Evolutionary conservation across 192 early-diverging fungal genomes (phyloP).

Genomic region (Umbelopsis sp.): DNA sequence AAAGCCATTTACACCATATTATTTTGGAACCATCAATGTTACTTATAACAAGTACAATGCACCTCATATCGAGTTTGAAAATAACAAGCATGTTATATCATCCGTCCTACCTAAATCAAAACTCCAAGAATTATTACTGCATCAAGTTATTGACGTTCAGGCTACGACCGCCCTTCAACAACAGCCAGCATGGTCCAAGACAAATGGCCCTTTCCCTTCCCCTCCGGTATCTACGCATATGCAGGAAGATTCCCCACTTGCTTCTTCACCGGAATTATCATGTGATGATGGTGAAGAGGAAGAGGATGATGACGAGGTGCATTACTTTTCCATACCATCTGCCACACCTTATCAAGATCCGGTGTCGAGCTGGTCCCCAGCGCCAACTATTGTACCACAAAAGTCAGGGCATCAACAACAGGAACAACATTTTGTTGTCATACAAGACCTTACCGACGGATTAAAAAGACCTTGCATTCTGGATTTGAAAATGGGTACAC

Average conservation of each 20-base stretch:
- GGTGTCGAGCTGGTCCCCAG: background rate
- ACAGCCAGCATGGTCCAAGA: background rate
- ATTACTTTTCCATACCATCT: conserved; percentile 15
- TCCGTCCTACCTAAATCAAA: conserved; percentile 67
- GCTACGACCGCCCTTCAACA: conserved; percentile 33
- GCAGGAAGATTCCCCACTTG: background rate
- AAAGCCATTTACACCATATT: conserved; percentile 83
- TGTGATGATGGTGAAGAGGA: conserved; percentile 35
- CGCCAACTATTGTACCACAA: conserved; percentile 3
- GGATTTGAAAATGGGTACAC: conserved; percentile 95
- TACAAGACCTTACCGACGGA: conserved; percentile 88
- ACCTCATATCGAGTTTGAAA: conserved; percentile 79
- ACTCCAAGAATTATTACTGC: conserved; percentile 47
- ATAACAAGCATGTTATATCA: conserved; percentile 68
- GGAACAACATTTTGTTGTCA: conserved; percentile 79
- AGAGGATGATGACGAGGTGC: conserved; percentile 30
- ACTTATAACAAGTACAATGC: conserved; percentile 59
- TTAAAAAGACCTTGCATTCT: conserved; percentile 88
- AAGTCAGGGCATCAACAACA: conserved; percentile 47
- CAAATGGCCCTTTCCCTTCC: background rate
- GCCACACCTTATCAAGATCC: conserved; percentile 16
- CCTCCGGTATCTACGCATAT: background rate
- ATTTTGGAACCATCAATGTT: conserved; percentile 89
- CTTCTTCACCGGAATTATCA: conserved; percentile 6
- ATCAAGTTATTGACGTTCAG: conserved; percentile 42